These are phyloP conservation scores for Phytophthora palmivora DNA, from an alignment of 352 stramenopile species.

Conservation along the genomic window DNA sequence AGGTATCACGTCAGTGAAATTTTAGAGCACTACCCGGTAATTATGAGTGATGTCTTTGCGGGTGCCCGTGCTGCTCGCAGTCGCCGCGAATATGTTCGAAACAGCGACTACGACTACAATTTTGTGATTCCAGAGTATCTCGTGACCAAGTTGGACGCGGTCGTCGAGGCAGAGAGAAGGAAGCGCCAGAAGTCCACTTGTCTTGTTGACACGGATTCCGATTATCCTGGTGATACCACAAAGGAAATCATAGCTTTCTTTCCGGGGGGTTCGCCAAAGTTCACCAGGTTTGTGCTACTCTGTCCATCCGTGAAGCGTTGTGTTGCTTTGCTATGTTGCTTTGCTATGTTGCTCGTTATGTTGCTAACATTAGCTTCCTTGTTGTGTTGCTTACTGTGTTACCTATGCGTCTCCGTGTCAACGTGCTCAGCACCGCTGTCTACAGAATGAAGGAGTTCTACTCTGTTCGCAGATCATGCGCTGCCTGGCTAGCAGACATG, in stretches of 20 bases:
- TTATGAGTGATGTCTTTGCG: slow-evolving; percentile 11
- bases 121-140: slow-evolving; percentile 6
- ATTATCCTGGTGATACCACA: slow-evolving; percentile 1
- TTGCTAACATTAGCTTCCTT: neutral
- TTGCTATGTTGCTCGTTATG: slow-evolving; percentile 1
- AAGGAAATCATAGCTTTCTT: slow-evolving; percentile 12
- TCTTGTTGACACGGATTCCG: neutral
- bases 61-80: slow-evolving; percentile 1
- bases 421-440: neutral
- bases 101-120: slow-evolving; percentile 8
- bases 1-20: neutral
- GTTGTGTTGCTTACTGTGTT: slow-evolving; percentile 3
- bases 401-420: no score
- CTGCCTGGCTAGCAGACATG: neutral
- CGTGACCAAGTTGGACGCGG: slow-evolving; percentile 2
- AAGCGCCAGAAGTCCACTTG: slow-evolving; percentile 3
- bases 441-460: slow-evolving; percentile 9
- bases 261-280: neutral
- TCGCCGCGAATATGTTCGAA: neutral
- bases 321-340: no score
- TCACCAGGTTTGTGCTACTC: slow-evolving; percentile 11
- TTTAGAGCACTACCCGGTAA: slow-evolving; percentile 2
- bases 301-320: neutral
- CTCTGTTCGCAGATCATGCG: slow-evolving; percentile 4
- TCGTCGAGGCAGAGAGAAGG: slow-evolving; percentile 2